phyloP scores from a whole-genome alignment of 164 flowering plant species.

The Euptelea pleiosperma region DNA sequence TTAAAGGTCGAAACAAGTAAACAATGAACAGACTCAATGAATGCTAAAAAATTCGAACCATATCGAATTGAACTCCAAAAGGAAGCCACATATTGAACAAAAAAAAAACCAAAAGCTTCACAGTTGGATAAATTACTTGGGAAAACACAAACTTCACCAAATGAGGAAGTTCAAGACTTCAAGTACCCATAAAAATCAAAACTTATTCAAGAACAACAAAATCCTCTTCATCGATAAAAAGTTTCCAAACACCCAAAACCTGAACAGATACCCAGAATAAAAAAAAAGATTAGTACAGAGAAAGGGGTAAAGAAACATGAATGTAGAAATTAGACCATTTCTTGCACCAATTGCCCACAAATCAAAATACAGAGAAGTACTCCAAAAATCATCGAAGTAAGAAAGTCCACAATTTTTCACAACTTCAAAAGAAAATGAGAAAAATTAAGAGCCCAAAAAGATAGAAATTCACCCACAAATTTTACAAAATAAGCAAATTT shows the following conservation, averaged over 20 bases:
- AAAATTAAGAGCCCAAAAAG: not conserved
- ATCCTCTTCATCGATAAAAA: not conserved
- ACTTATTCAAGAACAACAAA: not conserved
- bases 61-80: no score
- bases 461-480: no score
- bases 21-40: no score
- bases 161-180: not conserved
- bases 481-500: no score
- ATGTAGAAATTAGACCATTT: not conserved
- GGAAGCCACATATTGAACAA: no score
- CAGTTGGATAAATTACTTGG: no score
- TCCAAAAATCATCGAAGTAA: not conserved
- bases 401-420: not conserved
- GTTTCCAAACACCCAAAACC: not conserved
- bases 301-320: not conserved
- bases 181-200: not conserved
- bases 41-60: no score
- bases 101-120: no score
- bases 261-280: slow-evolving; percentile 1
- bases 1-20: not conserved
- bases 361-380: not conserved
- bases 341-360: not conserved
- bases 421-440: not conserved
- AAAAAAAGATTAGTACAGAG: no score
- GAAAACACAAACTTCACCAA: not conserved